Conservation (phyloP, 2,329 filamentous ascomycete species). For the Penicillium glabrum region DNA sequence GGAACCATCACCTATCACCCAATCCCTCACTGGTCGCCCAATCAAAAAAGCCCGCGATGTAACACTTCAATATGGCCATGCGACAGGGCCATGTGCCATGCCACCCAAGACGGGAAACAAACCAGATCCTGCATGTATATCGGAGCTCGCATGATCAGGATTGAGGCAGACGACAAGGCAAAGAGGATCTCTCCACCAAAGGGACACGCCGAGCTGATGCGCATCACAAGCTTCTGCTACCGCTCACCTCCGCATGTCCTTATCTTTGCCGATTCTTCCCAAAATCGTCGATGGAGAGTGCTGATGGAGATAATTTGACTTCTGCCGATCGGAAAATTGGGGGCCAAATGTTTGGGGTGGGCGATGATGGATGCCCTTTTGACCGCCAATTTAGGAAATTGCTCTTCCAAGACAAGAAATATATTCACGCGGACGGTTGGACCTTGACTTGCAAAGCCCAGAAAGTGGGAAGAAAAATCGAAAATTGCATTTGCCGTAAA, state of each 20-base stretch:
- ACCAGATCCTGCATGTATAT: neutral
- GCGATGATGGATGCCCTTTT: neutral
- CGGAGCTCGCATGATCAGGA: neutral
- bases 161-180: neutral
- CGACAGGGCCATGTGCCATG: conserved; percentile 18
- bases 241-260: neutral
- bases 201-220: neutral
- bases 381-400: too few species aligned
- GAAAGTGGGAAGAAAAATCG: too few species aligned
- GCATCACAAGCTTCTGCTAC: neutral
- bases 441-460: too few species aligned
- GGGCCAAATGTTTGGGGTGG: too few species aligned
- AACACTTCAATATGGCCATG: conserved; percentile 18
- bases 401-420: too few species aligned
- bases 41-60: conserved; percentile 21
- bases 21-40: conserved; percentile 7
- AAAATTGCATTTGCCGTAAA: too few species aligned
- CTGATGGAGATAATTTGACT: neutral
- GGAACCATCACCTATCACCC: neutral
- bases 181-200: neutral
- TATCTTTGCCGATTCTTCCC: neutral
- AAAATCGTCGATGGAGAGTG: neutral
- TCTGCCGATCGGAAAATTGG: neutral
- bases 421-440: too few species aligned
- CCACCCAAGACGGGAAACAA: neutral